These are phyloP conservation scores for Beauveria brongniartii DNA, from an alignment of 2,329 filamentous ascomycete genomes.

Conservation along the genomic window DNA sequence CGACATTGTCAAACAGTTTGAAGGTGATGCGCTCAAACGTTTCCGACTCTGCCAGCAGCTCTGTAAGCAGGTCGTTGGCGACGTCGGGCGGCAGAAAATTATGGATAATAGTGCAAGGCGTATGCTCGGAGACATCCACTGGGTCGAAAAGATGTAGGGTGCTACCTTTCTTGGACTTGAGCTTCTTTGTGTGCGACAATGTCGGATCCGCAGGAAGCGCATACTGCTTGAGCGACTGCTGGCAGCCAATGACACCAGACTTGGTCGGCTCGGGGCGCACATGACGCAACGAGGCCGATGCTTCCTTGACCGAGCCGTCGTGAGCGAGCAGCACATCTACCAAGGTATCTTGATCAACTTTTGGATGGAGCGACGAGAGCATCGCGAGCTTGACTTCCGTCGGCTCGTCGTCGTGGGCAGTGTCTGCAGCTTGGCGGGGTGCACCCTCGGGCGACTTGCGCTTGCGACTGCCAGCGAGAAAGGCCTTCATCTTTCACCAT, in stretches of 20 bases:
- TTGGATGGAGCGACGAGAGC: slow-evolving; percentile 67
- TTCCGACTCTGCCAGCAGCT: slow-evolving; percentile 66
- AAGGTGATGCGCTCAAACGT: slow-evolving; percentile 67
- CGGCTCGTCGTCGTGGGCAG: slow-evolving; percentile 55
- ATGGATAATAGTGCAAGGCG: slow-evolving; percentile 85
- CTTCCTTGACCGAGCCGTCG: slow-evolving; percentile 65
- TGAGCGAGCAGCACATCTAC: slow-evolving; percentile 73
- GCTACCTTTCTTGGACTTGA: slow-evolving; percentile 65
- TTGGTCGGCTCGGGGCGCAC: slow-evolving; percentile 24
- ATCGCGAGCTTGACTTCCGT: slow-evolving; percentile 88
- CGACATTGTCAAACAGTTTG: slow-evolving; percentile 81
- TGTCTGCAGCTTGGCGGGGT: slow-evolving; percentile 15
- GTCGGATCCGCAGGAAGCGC: slow-evolving; percentile 18
- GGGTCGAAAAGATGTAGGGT: slow-evolving; percentile 81
- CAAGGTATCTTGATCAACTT: slow-evolving; percentile 54
- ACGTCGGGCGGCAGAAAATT: slow-evolving; percentile 70
- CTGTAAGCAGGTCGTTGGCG: slow-evolving; percentile 65
- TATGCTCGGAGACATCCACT: slow-evolving; percentile 70
- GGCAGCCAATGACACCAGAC: slow-evolving; percentile 39
- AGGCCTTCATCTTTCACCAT: slow-evolving; percentile 44
- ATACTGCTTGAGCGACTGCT: slow-evolving; percentile 56
- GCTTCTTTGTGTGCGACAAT: slow-evolving; percentile 34
- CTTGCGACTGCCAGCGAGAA: slow-evolving; percentile 45
- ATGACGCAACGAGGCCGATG: slow-evolving; percentile 47
- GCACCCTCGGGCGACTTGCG: slow-evolving; percentile 32